A percentile compares a stretch with the other conserved stretches of the same genome.
Evolutionary conservation across 805 yeast genomes (phyloP).

Genomic region (Wickerhamomyces chaumierensis): DNA sequence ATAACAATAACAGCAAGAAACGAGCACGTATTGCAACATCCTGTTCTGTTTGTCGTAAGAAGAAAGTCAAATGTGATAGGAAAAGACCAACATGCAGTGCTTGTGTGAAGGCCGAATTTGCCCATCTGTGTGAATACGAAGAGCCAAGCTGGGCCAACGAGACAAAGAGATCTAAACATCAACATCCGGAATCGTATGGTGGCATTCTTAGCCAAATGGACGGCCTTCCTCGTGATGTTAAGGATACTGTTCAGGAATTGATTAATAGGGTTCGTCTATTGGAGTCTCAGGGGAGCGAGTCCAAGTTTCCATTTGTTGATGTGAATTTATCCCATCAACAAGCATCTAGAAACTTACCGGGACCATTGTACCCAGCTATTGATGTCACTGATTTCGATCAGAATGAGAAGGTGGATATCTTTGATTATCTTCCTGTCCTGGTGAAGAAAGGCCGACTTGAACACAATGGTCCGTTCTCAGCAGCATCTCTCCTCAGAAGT

Average conservation of each 20-base stretch:
- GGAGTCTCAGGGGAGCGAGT: not conserved
- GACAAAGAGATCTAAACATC: not conserved
- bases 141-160: slow-evolving; percentile 41
- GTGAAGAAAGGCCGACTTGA: slow-evolving; percentile 28
- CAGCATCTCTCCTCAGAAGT: slow-evolving; percentile 34
- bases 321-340: not conserved
- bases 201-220: not conserved
- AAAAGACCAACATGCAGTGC: slow-evolving; percentile 42
- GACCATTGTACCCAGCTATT: not conserved
- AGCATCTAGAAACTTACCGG: not conserved
- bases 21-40: slow-evolving; percentile 37
- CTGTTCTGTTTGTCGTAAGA: slow-evolving; percentile 34
- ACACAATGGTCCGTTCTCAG: slow-evolving; percentile 42
- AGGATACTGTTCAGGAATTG: not conserved
- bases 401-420: slow-evolving; percentile 29
- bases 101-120: slow-evolving; percentile 44
- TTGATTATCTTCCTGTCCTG: slow-evolving; percentile 32
- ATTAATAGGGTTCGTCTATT: not conserved
- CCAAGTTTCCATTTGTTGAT: not conserved
- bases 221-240: not conserved
- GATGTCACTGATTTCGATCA: slow-evolving; percentile 13
- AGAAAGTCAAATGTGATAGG: slow-evolving; percentile 37
- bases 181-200: too few species aligned
- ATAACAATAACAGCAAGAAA: slow-evolving; percentile 15
- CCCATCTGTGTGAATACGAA: slow-evolving; percentile 42